Conservation (phyloP, 1,284 basidiomycete genomes). For the Moniliella sp. region DNA sequence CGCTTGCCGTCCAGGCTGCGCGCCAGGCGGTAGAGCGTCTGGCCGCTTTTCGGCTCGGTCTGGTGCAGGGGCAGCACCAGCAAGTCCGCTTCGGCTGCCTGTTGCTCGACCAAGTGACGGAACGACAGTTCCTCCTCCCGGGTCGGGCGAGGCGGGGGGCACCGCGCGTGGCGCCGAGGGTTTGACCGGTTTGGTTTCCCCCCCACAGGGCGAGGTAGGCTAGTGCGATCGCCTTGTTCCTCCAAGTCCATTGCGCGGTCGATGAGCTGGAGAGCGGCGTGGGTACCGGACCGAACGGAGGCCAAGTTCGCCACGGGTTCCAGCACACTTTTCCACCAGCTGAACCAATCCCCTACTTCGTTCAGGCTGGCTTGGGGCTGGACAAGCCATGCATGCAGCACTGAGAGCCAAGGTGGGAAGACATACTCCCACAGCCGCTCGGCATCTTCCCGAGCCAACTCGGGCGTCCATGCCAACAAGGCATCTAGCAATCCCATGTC, state of each 20-base stretch:
- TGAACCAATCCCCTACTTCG: constrained; percentile 70
- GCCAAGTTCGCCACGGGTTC: constrained; percentile 38
- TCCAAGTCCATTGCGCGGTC: constrained; percentile 60
- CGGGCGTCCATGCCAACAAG: constrained; percentile 53
- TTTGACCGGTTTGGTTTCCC: constrained; percentile 46
- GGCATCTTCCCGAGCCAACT: constrained; percentile 41
- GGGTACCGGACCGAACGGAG: constrained; percentile 56
- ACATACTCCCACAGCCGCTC: constrained; percentile 47
- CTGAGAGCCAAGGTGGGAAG: constrained; percentile 83
- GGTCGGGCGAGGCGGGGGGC: neutral
- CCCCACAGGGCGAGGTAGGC: too few relatives aligned
- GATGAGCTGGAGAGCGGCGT: constrained; percentile 67
- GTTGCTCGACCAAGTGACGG: constrained; percentile 68
- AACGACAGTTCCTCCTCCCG: constrained; percentile 43
- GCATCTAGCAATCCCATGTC: constrained; percentile 48
- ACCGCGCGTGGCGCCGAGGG: neutral
- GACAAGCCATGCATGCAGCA: constrained; percentile 72
- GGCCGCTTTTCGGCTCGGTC: constrained; percentile 56
- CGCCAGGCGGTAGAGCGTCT: constrained; percentile 52
- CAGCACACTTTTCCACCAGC: constrained; percentile 67
- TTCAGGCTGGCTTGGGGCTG: constrained; percentile 60
- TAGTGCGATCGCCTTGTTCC: constrained; percentile 32
- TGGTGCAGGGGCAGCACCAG: constrained; percentile 65
- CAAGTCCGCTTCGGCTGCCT: constrained; percentile 57
- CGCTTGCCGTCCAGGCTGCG: constrained; percentile 55